phyloP scores from a whole-genome alignment of 2,329 filamentous ascomycete genomes.

The Colletotrichum sp. region DNA sequence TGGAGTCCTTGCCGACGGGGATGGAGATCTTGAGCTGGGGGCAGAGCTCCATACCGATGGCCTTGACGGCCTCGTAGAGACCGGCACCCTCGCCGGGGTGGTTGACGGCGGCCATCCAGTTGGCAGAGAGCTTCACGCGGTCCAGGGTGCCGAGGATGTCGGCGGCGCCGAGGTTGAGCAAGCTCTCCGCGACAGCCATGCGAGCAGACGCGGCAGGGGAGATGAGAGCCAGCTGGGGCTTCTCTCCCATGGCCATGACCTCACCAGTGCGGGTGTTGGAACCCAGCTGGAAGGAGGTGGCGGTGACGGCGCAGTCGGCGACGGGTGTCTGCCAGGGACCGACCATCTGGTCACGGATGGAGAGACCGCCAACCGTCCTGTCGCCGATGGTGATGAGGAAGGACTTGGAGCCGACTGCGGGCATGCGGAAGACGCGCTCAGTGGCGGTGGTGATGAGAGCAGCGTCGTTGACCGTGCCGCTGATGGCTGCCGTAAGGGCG shows the following conservation, averaged over 20 bases:
- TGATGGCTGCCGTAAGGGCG: conserved; percentile 70
- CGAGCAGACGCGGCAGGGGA: conserved; percentile 88
- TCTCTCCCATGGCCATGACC: conserved; percentile 98
- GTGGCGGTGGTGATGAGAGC: conserved; percentile 70
- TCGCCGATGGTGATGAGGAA: conserved; percentile 98
- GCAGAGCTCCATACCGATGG: conserved; percentile 91
- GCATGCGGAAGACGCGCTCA: conserved; percentile 81
- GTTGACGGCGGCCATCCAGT: conserved; percentile 98
- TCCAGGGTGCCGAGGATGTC: conserved; percentile 73
- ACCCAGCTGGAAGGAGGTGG: conserved; percentile 74
- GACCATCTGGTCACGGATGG: conserved; percentile 91
- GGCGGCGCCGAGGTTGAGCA: conserved; percentile 90
- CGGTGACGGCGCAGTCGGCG: conserved; percentile 91
- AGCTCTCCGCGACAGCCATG: conserved; percentile 93
- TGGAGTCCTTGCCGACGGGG: conserved; percentile 96
- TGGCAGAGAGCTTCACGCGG: conserved; percentile 88
- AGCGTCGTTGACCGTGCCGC: conserved; percentile 54
- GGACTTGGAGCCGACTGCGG: conserved; percentile 93
- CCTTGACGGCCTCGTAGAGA: conserved; percentile 91
- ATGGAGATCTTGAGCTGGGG: conserved; percentile 90
- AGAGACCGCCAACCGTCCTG: conserved; percentile 87
- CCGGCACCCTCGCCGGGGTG: conserved; percentile 92
- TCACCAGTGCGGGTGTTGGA: conserved; percentile 80
- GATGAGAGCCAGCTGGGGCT: conserved; percentile 86
- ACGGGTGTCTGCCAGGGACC: conserved; percentile 96